Evolutionary conservation across 1,284 basidiomycete genomes (phyloP), one percentile per base, ranked within the genome.

Genomic region (Trametes pubescens): DNA sequence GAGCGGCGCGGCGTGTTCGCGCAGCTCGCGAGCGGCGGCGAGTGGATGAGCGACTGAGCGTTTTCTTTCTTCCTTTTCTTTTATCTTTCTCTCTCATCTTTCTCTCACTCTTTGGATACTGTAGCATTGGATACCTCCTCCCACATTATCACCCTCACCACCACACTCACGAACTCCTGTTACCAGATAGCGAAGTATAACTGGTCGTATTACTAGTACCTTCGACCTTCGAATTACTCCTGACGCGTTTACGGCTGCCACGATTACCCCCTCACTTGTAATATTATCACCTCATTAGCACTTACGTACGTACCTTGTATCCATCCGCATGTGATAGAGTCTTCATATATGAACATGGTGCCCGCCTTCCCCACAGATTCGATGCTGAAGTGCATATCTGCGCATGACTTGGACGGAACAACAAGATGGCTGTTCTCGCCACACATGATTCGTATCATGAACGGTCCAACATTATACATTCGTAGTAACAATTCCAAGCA

Each of bases 1-100:
- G 82, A 82, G 61, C 80, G 79, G 62, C 85, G 85, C 49, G 95
- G 94, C 2, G 80, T 91, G 26, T 98, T 98, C 80, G 89, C 92
- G 13, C 84, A 86, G 65, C 84, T 98, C 61, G 94, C 94, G 40
- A 86, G 84, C 68, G 93, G 91, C 24, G 96, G 95, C 40, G 95
- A 96, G 76, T 97, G 95, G 94, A 81, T 81, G 59, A 80, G 69
- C 64, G 68, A 72, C 14, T 71, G 49, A 66, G 24, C 54, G 34
- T 38, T 24, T 59, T 44, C 7, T 57, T 22, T 62, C 51, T 49
- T 21, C 57, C 11, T 51, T 29, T 47, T 44, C 47, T 44, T 61
- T 51, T 37, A 54, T 56, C 34, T 63, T 32, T 55, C 3, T 26
- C 10, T 43, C 24, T 32, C 53, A 29, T 57, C 11, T 47, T 38